Percentiles rank a stretch among this genome's conserved stretches.
These are phyloP conservation scores for Cladorrhinum samala DNA, from an alignment of 495 filamentous ascomycete species.

Conservation along the genomic window DNA sequence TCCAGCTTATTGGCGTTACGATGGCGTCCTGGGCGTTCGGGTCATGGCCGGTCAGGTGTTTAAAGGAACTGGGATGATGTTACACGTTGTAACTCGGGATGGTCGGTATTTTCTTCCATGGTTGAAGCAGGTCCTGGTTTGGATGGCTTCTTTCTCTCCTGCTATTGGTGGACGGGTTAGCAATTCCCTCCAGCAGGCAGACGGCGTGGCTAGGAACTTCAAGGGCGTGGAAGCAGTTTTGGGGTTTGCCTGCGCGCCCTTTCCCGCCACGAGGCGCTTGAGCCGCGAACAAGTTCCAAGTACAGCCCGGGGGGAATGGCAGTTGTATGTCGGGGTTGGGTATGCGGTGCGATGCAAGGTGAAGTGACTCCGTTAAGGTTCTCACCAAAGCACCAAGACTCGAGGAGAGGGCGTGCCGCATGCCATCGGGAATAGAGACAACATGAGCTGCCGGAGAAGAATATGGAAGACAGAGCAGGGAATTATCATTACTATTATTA, in stretches of 20 bases:
- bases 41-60: neutral
- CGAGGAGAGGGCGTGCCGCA: no score
- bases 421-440: no score
- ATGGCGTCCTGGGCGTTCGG: conserved; percentile 2
- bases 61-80: conserved; percentile 2
- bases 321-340: neutral
- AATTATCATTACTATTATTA: no score
- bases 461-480: no score
- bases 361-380: neutral
- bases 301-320: neutral
- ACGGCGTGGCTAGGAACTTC: neutral
- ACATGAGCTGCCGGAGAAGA: no score
- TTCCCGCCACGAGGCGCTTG: no score
- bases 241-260: no score
- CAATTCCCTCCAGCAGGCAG: neutral
- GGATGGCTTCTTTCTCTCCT: neutral
- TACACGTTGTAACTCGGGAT: neutral
- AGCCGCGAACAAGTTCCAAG: neutral
- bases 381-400: neutral
- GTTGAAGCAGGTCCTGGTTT: neutral
- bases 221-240: neutral
- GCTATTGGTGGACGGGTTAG: conserved; percentile 1
- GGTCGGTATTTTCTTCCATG: no score
- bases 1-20: neutral
- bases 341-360: no score